Evolutionary conservation across 2,329 filamentous ascomycete genomes (phyloP), one percentile per base, ranked within the genome.

Genomic region (Fusarium nanum): DNA sequence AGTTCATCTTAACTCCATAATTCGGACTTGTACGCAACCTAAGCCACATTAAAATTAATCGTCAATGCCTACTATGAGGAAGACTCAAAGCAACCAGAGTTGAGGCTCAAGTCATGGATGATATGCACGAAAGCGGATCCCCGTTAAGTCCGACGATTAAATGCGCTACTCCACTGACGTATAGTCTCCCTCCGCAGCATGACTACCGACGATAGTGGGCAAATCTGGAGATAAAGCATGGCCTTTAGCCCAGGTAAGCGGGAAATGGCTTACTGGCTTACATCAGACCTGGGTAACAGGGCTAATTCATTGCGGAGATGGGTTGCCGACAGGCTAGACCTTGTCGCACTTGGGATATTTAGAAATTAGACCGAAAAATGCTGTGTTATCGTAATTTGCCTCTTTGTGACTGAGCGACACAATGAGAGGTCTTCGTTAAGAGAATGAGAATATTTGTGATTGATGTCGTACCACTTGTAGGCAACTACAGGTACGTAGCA

Each of bases 391-490:
- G 30, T 32, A 8, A 9, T 8, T 8, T 32, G 30, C 16, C 0
- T 7, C 14, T 32, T 7, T 32, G 32, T 10, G 14, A 10, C 14
- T 10, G 13, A 34, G 16, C 8, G 0, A 34, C 8, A 16, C 2
- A 9, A 5, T 16, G 14, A 16, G 14, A 18, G 8, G 5, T 34
- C 5, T 18, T 37, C 0, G n/a, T 6, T 0, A 5, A 5, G 7
- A 6, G 16, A 11, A 6, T 1, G 16, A 37, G 5, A 6, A n/a
- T 4, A 37, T n/a, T n/a, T 2, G 10, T n/a, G 18, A 3, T n/a
- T 4, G 18, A 10, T n/a, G 34, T 37, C 3, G 34, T 37, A n/a
- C 18, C 5, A 37, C 34, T 6, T n/a, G 0, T n/a, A n/a, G 10
- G 10, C 34, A 37, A 2, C 6, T 12, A n/a, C 34, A 12, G 10